phyloP scores from a whole-genome alignment of 306 rosid species.

The Prunus mira region DNA sequence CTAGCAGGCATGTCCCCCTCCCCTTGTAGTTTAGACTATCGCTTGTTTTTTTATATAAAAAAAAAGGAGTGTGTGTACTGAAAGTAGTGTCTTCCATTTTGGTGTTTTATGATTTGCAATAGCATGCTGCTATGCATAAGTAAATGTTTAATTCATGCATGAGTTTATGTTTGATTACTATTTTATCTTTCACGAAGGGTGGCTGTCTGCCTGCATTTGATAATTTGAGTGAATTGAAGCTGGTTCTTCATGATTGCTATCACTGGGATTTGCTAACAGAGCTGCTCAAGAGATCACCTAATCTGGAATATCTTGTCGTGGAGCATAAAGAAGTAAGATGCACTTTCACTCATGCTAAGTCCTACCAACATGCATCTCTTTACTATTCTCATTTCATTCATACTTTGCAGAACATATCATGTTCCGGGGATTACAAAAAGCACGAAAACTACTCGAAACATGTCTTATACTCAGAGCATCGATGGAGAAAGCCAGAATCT shows the following conservation, averaged over 20 bases:
- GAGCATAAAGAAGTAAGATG: background rate
- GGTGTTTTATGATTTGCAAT: background rate
- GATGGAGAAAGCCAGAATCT: background rate
- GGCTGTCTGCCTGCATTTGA: background rate
- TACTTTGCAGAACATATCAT: background rate
- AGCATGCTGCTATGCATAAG: background rate
- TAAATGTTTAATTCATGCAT: background rate
- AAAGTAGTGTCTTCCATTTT: background rate
- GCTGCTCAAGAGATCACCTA: background rate
- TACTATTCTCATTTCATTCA: background rate
- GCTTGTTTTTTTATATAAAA: no score
- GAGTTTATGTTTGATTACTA: background rate
- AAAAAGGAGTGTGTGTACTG: background rate
- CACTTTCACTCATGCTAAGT: background rate
- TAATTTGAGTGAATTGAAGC: background rate
- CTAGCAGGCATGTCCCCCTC: no score
- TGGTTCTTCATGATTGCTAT: background rate
- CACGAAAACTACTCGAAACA: background rate
- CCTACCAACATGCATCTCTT: background rate
- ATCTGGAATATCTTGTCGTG: background rate
- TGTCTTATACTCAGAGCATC: background rate
- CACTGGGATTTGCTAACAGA: background rate
- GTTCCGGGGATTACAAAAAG: background rate
- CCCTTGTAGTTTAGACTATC: no score
- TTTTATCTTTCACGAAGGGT: background rate